These are phyloP conservation scores for Microcos paniculata DNA, from an alignment of 345 rosid genomes.

Conservation along the genomic window DNA sequence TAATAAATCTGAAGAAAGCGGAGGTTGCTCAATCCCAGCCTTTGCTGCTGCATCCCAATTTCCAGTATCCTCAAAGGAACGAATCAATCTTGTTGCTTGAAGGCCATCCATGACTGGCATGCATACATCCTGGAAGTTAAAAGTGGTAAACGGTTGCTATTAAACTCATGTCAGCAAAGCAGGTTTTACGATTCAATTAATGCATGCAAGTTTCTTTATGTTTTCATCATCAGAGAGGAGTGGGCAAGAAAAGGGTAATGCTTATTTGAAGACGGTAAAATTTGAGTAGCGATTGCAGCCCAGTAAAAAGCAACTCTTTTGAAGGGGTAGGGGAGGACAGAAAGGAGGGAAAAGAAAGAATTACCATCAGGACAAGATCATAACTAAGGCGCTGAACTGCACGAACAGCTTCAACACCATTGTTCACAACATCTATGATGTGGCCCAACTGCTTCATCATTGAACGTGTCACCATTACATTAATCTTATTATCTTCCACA, in stretches of 20 bases:
- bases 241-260: neutral
- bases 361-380: slow-evolving; percentile 84
- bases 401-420: slow-evolving; percentile 80
- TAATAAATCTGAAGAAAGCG: slow-evolving; percentile 24
- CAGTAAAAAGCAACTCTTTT: neutral
- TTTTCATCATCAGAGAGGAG: neutral
- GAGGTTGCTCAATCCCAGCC: slow-evolving; percentile 61
- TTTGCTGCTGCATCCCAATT: slow-evolving; percentile 74
- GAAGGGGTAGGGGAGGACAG: neutral
- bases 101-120: slow-evolving; percentile 96
- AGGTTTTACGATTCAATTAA: neutral
- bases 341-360: neutral
- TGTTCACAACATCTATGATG: slow-evolving; percentile 67
- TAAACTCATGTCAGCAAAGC: neutral
- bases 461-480: slow-evolving; percentile 74
- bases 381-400: slow-evolving; percentile 54
- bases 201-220: neutral
- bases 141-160: neutral
- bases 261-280: neutral
- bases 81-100: slow-evolving; percentile 87
- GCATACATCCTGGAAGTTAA: slow-evolving; percentile 72
- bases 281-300: neutral
- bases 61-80: slow-evolving; percentile 81
- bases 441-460: slow-evolving; percentile 94
- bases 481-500: slow-evolving; percentile 94